Base-by-base conservation (phyloP, 129 eudicot genomes). In the Calendula officinalis region DNA sequence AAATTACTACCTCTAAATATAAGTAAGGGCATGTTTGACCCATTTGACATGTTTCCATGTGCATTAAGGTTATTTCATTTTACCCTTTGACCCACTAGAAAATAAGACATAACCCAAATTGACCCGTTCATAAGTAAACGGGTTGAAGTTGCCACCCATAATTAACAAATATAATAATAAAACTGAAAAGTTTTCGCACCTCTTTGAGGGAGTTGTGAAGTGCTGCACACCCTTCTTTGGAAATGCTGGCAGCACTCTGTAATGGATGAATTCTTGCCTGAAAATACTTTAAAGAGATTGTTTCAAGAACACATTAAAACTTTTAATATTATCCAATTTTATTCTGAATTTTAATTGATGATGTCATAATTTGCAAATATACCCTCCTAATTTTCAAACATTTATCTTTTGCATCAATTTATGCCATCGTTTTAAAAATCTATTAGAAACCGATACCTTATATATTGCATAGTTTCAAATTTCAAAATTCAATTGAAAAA, bases 221-320 rank as follows among this genome's bases (percentile, higher is more conserved):
- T 46, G 87, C 78, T 69, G 45, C 76, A 73, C 82, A 85, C 68
- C 69, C 74, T 60, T 88, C 98, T 80, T 81, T 83, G 61, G 98
- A 75, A 33, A 92, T 74, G 81, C 78, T 81, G 53, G 91, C 72
- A 60, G 95, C 88, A 60, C 40, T 75, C 70, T 88, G 96, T 65
- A 68, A 63, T 12, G 98, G 98, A 73, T 92, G 98, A 45, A 88
- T 88, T 79, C 79, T 85, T 64, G 98, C 96, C 96, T 92, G 84
- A 41, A 52, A 60, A 12, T 30, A 36, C 10, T 40, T 17, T 14
- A 12, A 50, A 7, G 44, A 63, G 35, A 47, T 17, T 6, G 34
- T 44, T 35, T 44, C 7, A 65, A 14, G 49, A 16, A 38, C 5
- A 14, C 5, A 35, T 4, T 33, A 6, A 36, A 36, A 16, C 37